Evolutionary conservation across 768 basidiomycete genomes (phyloP), one percentile per base, ranked within the genome.

Genomic region (Porpolomopsis calyptriformis): DNA sequence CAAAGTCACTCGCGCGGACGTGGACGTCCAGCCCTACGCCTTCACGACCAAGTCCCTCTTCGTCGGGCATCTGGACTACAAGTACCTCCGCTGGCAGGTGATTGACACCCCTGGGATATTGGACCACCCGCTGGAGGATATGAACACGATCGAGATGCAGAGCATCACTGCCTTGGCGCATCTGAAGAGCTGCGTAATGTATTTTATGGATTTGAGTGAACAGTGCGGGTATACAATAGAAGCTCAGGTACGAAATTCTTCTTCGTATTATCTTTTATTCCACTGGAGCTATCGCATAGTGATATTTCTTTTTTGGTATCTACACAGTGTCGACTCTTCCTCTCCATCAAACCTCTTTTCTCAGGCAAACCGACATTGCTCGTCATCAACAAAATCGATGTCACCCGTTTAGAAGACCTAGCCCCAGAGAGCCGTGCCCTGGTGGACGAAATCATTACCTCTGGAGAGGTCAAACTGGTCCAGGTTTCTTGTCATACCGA

Each of bases 91-190:
- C 50, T 99, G 96, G 96, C 96, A 99, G 64, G 94, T 99, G 42
- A 97, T 99, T 57, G 96, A 99, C 72, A 99, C 96, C 33, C 96
- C 96, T 1, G 96, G 96, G 49, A 84, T 99, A 49, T 75, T 99
- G 53, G 96, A 99, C 61, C 96, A 98, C 63, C 93, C 94, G 2
- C 73, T 98, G 25, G 94, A 99, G 65, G 96, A 99, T 43, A 98
- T 99, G 96, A 98, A 98, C 73, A 98, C 93, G 49, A 99, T 99
- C 56, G 96, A 99, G 69, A 99, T 98, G 94, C 96, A 99, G 72
- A 93, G 89, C 56, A 96, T 96, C 61, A 98, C 94, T 29, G 96
- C 96, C 11, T 71, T 99, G 51, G 96, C 96, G 5, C 96, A 99
- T 67, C 68, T 99, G 37, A 90, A 96, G 66, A 79, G 82, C 53